Evolutionary conservation across 345 rosid species (phyloP), one percentile per base, ranked within the genome.

Genomic region (Eutrema heterophyllum): DNA sequence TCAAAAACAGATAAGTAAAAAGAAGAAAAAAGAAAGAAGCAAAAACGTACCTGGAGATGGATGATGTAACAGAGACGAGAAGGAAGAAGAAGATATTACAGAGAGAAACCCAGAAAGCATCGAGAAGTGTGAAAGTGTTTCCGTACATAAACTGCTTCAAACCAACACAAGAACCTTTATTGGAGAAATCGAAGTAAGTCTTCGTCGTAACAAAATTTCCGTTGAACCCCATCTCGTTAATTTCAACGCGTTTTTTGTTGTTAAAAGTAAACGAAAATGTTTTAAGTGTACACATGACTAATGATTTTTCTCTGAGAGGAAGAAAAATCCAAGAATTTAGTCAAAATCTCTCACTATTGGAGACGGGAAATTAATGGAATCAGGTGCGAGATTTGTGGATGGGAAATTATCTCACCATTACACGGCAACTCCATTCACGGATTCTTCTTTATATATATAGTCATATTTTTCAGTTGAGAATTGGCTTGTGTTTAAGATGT

Each of bases 71-170:
- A 46, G 83, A 77, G 64, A 68, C 76, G 45, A 83, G 59, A 35
- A 83, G 74, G 74, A 9, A 76, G 72, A 78, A 52, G 58, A 82
- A 53, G 83, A 74, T 73, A 68, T 79, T 81, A 80, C 64, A 87
- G 73, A 92, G 66, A 67, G 79, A 82, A 78, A 51, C 78, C 89
- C 85, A 81, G 72, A 84, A 76, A 67, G 79, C 81, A 68, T 72
- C 6, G 52, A 79, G 64, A 40, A 66, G 32, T 30, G 77, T 35
- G 12, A 76, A 81, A 86, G 85, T 72, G 59, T 64, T 73, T 39
- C 78, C 74, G 78, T 13, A 44, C 77, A 83, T 2, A 78, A 80
- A 58, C 78, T 62, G 78, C 64, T 70, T 70, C 13, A 82, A 51
- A 68, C 65, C 49, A 63, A 27, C 52, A 55, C 21, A 39, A 52